phyloP scores from a whole-genome alignment of 345 rosid genomes.

The Syzygium grande region DNA sequence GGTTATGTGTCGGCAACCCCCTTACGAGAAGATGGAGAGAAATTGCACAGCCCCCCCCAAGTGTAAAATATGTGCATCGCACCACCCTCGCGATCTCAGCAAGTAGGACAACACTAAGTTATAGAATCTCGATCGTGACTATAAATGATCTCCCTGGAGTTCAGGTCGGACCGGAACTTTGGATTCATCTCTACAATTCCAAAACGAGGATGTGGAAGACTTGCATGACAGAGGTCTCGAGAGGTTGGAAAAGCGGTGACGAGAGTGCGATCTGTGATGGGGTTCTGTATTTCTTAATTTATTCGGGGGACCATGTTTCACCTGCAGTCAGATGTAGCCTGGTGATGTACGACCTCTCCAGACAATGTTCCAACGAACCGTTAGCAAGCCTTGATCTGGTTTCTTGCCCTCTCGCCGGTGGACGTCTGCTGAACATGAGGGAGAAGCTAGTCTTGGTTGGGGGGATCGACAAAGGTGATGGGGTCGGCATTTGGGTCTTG shows the following conservation, averaged over 20 bases:
- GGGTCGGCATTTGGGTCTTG: slow-evolving; percentile 79
- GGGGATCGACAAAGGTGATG: slow-evolving; percentile 70
- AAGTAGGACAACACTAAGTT: slow-evolving; percentile 25
- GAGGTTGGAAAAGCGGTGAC: slow-evolving; percentile 78
- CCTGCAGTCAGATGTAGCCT: slow-evolving; percentile 47
- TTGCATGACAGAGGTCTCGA: slow-evolving; percentile 41
- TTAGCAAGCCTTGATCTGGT: slow-evolving; percentile 40
- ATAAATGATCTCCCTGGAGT: slow-evolving; percentile 58
- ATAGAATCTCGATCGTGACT: slow-evolving; percentile 61
- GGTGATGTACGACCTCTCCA: slow-evolving; percentile 33
- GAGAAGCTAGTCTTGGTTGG: slow-evolving; percentile 82
- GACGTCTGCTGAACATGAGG: slow-evolving; percentile 73
- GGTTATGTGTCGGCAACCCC: slow-evolving; percentile 63
- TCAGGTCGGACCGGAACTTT: slow-evolving; percentile 57
- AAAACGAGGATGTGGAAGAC: slow-evolving; percentile 56
- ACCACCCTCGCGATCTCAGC: slow-evolving; percentile 58
- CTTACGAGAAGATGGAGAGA: slow-evolving; percentile 40
- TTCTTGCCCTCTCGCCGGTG: slow-evolving; percentile 67
- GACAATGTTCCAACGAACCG: slow-evolving; percentile 17
- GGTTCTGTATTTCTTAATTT: slow-evolving; percentile 52
- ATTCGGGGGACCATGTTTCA: slow-evolving; percentile 15
- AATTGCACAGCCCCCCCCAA: slow-evolving; percentile 42
- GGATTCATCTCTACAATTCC: slow-evolving; percentile 54
- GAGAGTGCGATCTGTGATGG: slow-evolving; percentile 69
- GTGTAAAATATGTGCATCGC: slow-evolving; percentile 42